Evolutionary conservation across 75 land plant genomes (phyloP).

Genomic region (Cryptomeria japonica): DNA sequence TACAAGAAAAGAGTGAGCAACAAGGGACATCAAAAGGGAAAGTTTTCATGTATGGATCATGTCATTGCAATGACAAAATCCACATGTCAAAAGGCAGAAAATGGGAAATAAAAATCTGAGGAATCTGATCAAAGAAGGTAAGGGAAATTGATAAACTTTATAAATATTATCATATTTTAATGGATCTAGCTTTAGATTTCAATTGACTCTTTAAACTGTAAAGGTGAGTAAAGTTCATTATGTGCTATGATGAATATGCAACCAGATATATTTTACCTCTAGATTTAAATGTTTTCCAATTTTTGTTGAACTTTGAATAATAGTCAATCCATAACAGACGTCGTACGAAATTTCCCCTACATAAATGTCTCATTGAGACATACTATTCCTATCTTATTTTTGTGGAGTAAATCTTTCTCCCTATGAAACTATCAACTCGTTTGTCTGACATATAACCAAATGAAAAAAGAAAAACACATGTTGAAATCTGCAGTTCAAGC

Average conservation of each 20-base stretch:
- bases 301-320: not conserved
- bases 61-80: not conserved
- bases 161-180: too few species aligned
- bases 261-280: not conserved
- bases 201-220: too few species aligned
- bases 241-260: not conserved
- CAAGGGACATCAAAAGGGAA: not conserved
- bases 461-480: too few species aligned
- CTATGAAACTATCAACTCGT: not conserved
- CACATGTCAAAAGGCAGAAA: not conserved
- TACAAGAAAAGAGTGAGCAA: constrained; percentile 42
- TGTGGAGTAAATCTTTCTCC: not conserved
- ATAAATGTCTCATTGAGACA: not conserved
- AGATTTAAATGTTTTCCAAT: not conserved
- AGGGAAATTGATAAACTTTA: not conserved
- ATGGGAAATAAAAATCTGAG: not conserved
- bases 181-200: too few species aligned
- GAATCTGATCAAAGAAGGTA: not conserved
- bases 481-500: too few species aligned
- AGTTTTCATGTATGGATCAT: not conserved
- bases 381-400: not conserved
- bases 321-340: too few species aligned
- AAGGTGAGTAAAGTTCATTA: too few species aligned
- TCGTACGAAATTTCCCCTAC: not conserved
- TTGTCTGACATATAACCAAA: not conserved